These are phyloP conservation scores for Aureobasidium sp. DNA, from an alignment of 2,329 filamentous ascomycete species.

Conservation along the genomic window DNA sequence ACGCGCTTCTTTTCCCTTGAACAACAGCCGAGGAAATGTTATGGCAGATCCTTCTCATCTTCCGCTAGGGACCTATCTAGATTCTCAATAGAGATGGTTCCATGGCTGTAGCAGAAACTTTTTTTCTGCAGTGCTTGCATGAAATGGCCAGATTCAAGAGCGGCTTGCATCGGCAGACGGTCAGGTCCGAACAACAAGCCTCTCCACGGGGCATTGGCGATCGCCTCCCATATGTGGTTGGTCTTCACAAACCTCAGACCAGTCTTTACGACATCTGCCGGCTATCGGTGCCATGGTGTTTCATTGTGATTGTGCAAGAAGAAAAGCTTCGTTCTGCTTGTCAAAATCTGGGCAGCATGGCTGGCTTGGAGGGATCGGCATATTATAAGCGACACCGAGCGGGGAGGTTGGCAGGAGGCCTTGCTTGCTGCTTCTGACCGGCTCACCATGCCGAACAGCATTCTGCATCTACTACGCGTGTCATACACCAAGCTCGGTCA, in stretches of 20 bases:
- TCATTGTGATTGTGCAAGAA: not conserved
- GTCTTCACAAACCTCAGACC: not conserved
- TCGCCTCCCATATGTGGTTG: not conserved
- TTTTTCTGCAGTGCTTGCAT: not conserved
- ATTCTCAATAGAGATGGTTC: not conserved
- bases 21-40: slow-evolving; percentile 1
- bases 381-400: not conserved
- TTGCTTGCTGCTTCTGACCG: slow-evolving; percentile 1
- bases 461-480: not conserved
- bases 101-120: not conserved
- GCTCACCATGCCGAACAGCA: not conserved
- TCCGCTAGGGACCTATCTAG: not conserved
- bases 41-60: not conserved
- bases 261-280: not conserved
- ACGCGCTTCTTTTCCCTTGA: not conserved
- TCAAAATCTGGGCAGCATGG: not conserved
- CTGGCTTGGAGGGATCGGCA: not conserved
- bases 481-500: not conserved
- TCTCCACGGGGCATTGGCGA: not conserved
- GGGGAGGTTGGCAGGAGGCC: not conserved
- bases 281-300: not conserved
- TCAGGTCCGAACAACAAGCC: not conserved
- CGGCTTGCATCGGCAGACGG: not conserved
- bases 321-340: not conserved
- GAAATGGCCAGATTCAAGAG: not conserved